Evolutionary conservation across 2,329 filamentous ascomycete genomes (phyloP), one percentile per base, ranked within the genome.

Genomic region (Rosellinia necatrix): DNA sequence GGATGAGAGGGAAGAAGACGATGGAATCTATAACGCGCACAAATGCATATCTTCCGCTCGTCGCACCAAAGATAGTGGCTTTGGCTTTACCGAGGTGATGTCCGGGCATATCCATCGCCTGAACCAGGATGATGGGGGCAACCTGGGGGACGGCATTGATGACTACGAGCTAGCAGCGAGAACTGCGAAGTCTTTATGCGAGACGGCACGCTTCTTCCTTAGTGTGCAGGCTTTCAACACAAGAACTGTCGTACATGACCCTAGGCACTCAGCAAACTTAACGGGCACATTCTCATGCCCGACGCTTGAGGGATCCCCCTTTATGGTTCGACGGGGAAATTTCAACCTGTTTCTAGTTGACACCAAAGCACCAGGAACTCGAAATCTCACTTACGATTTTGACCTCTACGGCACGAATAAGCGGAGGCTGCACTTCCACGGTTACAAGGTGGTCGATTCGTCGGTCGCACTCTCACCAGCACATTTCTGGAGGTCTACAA

Each of bases 41-140:
- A 63, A 71, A 24, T 70, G 72, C 12, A 78, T 82, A 50, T 66
- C 69, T 17, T 66, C 68, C 19, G 81, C 80, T 5, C 72, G 71
- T 24, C 72, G 72, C 2, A 63, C 78, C 47, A 74, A 78, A 27
- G 75, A 78, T 8, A 72, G 72, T 38, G 82, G 83, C 0, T 78
- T 86, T 50, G 81, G 80, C 21, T 88, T 88, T 65, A 82, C 81
- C 0, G 85, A 88, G 67, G 79, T 86, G 54, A 86, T 88, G 83
- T 78, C 80, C 6, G 85, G 85, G 8, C 82, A 81, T 61, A 76
- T 89, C 22, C 81, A 85, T 61, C 67, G 72, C 42, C 53, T 60
- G 24, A 32, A 59, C 22, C 8, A 15, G 12, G 30, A 53, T 15
- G 40, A 53, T 21, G 49, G 41, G n/a, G 75, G 76, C 34, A 66